These are phyloP conservation scores for Fusarium avenaceum DNA, from an alignment of 2,329 filamentous ascomycete species.

Conservation along the genomic window DNA sequence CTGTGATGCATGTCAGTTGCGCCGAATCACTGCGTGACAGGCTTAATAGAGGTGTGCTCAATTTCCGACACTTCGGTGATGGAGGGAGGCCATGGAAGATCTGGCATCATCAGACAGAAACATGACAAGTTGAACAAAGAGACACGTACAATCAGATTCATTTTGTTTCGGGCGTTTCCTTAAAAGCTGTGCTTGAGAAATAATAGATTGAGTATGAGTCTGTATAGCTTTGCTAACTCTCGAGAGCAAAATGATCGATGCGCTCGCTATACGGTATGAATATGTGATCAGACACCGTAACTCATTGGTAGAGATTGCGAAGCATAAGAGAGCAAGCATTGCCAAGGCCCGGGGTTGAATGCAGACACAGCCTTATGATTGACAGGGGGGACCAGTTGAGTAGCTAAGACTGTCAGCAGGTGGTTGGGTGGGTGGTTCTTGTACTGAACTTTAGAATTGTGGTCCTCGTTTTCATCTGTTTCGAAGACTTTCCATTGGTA, in stretches of 20 bases:
- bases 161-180: not conserved
- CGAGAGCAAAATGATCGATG: not conserved
- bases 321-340: conserved; percentile 39
- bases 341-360: conserved; percentile 33
- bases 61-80: conserved; percentile 43
- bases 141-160: not conserved
- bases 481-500: conserved; percentile 9
- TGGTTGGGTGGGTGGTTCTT: conserved; percentile 3
- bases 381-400: conserved; percentile 29
- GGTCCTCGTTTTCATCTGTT: conserved; percentile 11
- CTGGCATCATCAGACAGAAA: conserved; percentile 21
- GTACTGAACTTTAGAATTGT: conserved; percentile 10
- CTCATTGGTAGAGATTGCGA: conserved; percentile 15
- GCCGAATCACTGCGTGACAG: conserved; percentile 32
- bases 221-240: not conserved
- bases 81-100: conserved; percentile 41
- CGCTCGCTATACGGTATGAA: conserved; percentile 1
- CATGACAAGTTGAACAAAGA: conserved; percentile 10
- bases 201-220: not conserved
- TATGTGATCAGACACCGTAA: not conserved
- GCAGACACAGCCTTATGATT: conserved; percentile 46
- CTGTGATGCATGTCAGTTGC: conserved; percentile 31
- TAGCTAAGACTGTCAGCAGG: conserved; percentile 39
- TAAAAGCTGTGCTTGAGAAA: not conserved
- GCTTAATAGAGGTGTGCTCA: conserved; percentile 31